phyloP scores from a whole-genome alignment of 345 rosid species.

The Eucalyptus erythrocorys region DNA sequence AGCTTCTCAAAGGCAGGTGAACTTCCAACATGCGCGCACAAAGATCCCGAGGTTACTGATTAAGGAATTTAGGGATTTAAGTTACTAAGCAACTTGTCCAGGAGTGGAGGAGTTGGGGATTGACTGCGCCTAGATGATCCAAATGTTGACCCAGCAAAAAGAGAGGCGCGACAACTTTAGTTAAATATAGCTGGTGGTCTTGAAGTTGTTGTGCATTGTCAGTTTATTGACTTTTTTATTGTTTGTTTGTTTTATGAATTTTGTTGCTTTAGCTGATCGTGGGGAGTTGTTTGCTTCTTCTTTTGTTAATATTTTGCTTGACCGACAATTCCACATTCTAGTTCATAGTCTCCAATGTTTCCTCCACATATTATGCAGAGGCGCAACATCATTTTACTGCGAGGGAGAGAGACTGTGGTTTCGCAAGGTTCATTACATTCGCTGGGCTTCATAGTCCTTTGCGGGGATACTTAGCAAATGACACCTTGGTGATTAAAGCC shows the following conservation, averaged over 20 bases:
- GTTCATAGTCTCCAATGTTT: neutral
- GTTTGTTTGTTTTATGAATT: too few species aligned
- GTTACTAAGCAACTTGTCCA: neutral
- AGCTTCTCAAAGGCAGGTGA: too few species aligned
- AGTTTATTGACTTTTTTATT: neutral
- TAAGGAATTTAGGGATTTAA: neutral
- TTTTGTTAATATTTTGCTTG: neutral
- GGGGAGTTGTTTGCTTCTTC: neutral
- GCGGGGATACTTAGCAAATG: neutral
- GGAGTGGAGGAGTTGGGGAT: neutral
- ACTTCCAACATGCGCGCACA: neutral
- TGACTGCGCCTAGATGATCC: neutral
- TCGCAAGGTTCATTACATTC: neutral
- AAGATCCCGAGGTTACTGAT: neutral
- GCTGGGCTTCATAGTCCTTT: neutral
- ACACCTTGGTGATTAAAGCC: neutral
- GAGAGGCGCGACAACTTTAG: neutral
- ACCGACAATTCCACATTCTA: neutral
- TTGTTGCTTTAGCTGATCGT: neutral
- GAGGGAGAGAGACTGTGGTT: neutral
- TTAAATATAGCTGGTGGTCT: neutral
- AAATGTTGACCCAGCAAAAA: neutral
- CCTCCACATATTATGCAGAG: neutral
- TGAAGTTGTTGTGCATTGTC: neutral
- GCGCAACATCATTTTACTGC: neutral